Evolutionary conservation across 257 asterid species (phyloP), one percentile per base, ranked within the genome.

Genomic region (Solanum virginianum): DNA sequence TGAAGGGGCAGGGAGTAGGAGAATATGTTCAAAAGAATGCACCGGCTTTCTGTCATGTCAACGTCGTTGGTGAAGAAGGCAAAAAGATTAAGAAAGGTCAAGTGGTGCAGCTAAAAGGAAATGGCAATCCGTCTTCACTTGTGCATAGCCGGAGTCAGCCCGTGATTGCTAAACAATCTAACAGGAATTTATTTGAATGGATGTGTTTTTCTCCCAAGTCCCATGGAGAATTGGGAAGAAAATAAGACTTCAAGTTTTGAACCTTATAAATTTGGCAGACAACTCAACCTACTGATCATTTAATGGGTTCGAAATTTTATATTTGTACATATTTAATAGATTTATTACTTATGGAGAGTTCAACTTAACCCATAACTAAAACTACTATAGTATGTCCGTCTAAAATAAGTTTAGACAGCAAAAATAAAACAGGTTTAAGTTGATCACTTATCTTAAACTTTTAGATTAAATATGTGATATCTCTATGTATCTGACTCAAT

Each of bases 1-100:
- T 90, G 86, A 89, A 89, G 88, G 90, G 93, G 16, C 84, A 88
- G 4, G 92, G 94, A n/a, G 91, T 89, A 80, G 97, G 97, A 80
- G 95, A 92, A 72, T 91, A 87, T 90, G 94, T 95, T 56, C 88
- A 91, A 75, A 95, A 92, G 86, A 77, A 89, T 85, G 98, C 97
- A 80, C 97, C 95, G 3, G 91, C 88, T 8, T 92, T 65, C 62
- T 95, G 97, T 87, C 91, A 92, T 47, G 98, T 95, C 4, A 87
- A 81, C 7, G 69, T 95, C 71, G 92, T 93, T 55, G 75, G 77
- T 7, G 90, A 83, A 81, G 71, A 83, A 83, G 68, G 87, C 85
- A 90, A 85, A 3, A 80, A 83, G 84, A 79, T 53, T 10, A 79
- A 26, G 49, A 79, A 79, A 0, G 15, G 18, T 16, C 45, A 51